Evolutionary conservation across 2,329 filamentous ascomycete species (phyloP).

Genomic region (Neonectria hederae): DNA sequence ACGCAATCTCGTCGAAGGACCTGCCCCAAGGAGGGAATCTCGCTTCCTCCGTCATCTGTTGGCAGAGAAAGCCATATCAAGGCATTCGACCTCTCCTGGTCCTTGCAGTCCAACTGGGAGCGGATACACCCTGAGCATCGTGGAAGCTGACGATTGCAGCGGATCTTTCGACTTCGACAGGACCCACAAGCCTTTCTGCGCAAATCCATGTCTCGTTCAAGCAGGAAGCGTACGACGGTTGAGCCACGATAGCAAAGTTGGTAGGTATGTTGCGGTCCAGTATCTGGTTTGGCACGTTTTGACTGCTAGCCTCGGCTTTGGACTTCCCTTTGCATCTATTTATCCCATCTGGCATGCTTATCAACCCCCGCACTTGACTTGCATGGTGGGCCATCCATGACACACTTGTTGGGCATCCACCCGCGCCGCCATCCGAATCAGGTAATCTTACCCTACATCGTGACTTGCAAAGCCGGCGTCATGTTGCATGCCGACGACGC

Average conservation of each 20-base stretch:
- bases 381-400: not conserved
- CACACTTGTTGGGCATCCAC: not conserved
- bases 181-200: not conserved
- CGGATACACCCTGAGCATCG: not conserved
- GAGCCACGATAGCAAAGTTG: too few relatives aligned
- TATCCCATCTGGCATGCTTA: not conserved
- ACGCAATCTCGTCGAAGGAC: not conserved
- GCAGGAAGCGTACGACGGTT: too few relatives aligned
- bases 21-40: not conserved
- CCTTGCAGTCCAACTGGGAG: not conserved
- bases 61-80: not conserved
- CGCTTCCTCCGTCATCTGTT: not conserved
- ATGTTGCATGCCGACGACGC: not conserved
- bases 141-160: not conserved
- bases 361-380: slow-evolving; percentile 3
- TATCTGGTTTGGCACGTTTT: not conserved
- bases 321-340: not conserved
- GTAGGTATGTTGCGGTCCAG: not conserved
- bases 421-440: not conserved
- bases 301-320: not conserved
- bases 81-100: not conserved
- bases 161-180: slow-evolving; percentile 1
- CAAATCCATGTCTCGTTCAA: not conserved
- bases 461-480: not conserved
- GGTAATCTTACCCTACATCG: slow-evolving; percentile 4